Base-by-base conservation (phyloP, 257 asterid genomes). In the Lantana camara region DNA sequence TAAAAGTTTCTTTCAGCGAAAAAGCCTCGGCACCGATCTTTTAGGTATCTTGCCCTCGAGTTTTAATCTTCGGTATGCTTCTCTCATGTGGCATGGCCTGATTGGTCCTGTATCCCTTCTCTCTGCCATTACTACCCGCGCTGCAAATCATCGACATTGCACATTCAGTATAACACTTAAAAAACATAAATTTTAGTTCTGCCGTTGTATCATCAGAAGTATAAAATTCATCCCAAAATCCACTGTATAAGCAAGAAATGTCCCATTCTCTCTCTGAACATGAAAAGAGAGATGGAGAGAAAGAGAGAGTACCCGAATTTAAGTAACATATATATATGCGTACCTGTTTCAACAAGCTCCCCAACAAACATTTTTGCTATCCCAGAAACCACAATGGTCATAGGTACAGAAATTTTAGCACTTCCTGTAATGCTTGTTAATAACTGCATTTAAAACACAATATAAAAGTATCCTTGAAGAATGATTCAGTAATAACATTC, bases 71-170 rank as follows among this genome's bases (percentile, higher is more conserved):
- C 97, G 78, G 24, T 87, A 93, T 40, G 99, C 94, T 81, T 93
- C 97, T 70, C 99, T 82, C 62, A 93, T 75, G 78, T 87, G 99
- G 79, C 97, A 87, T 21, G 99, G 99, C 80, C 99, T 83, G 62
- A 93, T 88, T 57, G 99, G 96, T 59, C 99, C 97, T 2, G 84
- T 56, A 59, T 93, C 96, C 49, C 51, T 73, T 63, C 99, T 80
- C 80, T 90, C 96, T 1, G 83, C 57, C 99, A 93, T 93, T 57
- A 93, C 95, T 19, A 81, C 61, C 75, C 89, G 78, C 15, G 95
- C 96, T 84, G 96, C 90, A 85, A 57, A 35, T 9, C 40, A 10
- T 20, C n/a, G 40, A 15, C 17, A 38, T 21, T 9, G 23, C 41
- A n/a, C n/a, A n/a, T 32, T 70, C 75, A 70, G 72, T 48, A 32